Evolutionary conservation across 805 yeast genomes (phyloP).

Genomic region (Nakazawaea populi): DNA sequence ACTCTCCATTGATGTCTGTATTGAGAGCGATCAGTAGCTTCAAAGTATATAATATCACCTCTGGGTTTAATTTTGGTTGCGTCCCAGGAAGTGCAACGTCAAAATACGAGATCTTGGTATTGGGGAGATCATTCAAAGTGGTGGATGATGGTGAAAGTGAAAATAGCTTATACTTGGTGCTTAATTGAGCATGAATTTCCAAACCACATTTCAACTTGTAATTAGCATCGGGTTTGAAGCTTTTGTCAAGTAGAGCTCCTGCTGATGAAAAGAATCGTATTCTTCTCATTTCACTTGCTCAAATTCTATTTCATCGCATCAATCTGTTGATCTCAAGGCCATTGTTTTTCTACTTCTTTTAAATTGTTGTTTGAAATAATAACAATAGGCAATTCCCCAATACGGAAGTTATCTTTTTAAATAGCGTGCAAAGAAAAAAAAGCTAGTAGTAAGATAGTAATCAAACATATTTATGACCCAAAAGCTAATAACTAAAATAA

Average conservation of each 20-base stretch:
- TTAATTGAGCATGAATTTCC: slow-evolving; percentile 89
- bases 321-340: background rate
- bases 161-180: slow-evolving; percentile 70
- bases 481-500: no score
- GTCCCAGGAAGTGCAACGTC: slow-evolving; percentile 92
- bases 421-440: background rate
- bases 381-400: background rate
- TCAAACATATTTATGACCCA: background rate
- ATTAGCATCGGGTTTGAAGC: background rate
- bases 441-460: background rate
- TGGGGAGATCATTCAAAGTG: slow-evolving; percentile 28
- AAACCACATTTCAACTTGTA: slow-evolving; percentile 67
- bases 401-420: background rate
- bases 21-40: slow-evolving; percentile 68
- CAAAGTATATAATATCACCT: slow-evolving; percentile 65
- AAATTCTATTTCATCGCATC: background rate
- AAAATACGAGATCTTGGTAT: slow-evolving; percentile 65
- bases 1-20: slow-evolving; percentile 45
- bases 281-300: background rate
- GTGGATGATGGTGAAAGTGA: slow-evolving; percentile 52
- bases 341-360: background rate
- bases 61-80: slow-evolving; percentile 74
- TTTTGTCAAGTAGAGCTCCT: background rate
- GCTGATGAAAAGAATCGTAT: background rate
- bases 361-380: background rate